Percentiles rank a stretch among this genome's conserved stretches.
phyloP scores from a whole-genome alignment of 805 yeast genomes.

The Priceomyces medius region DNA sequence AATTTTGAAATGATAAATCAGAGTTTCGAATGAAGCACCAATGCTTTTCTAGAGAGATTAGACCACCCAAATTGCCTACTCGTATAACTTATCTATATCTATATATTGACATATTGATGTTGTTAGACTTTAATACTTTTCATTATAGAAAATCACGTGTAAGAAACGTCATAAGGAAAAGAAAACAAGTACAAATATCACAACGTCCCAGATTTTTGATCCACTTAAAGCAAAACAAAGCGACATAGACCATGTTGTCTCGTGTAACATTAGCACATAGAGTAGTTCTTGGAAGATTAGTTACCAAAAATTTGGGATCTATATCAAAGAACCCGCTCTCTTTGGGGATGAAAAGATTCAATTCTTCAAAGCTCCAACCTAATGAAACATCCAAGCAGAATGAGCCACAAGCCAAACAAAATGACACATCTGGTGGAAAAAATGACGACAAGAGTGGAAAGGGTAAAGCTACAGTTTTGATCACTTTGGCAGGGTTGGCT shows the following conservation, averaged over 20 bases:
- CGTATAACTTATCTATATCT: no score
- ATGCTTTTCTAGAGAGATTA: no score
- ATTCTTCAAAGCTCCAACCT: slow-evolving; percentile 2
- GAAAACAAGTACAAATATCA: no score
- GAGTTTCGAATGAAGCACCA: no score
- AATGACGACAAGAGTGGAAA: slow-evolving; percentile 1
- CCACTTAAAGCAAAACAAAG: background rate
- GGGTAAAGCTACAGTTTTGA: slow-evolving; percentile 22
- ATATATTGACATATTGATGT: no score
- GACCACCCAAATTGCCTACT: no score
- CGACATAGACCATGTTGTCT: background rate
- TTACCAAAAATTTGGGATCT: background rate
- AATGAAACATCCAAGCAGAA: background rate
- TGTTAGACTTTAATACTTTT: no score
- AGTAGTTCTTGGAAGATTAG: background rate
- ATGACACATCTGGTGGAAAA: background rate
- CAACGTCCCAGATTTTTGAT: no score
- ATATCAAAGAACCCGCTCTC: background rate
- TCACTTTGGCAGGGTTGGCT: slow-evolving; percentile 47
- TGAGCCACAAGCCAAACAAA: background rate
- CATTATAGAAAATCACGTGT: no score
- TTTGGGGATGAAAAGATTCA: background rate
- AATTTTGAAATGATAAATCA: background rate
- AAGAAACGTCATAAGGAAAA: no score
- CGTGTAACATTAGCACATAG: background rate